Conservation (phyloP, 2,329 filamentous ascomycete species). For the Exserohilum turcica region DNA sequence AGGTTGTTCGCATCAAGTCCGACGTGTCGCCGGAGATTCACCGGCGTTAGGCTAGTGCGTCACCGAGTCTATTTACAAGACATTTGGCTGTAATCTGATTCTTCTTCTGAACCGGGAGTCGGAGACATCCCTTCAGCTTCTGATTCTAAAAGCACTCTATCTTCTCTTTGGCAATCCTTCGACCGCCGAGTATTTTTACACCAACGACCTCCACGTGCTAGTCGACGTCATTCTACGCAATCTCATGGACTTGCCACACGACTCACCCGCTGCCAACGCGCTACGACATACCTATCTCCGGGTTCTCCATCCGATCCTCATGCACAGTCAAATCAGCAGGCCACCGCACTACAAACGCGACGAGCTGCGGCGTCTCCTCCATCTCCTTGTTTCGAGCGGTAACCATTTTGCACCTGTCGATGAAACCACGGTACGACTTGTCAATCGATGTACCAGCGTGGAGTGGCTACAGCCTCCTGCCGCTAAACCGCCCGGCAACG, state of each 20-base stretch:
- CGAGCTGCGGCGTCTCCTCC: constrained; percentile 78
- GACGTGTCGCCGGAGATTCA: constrained; percentile 24
- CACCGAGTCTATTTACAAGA: constrained; percentile 83
- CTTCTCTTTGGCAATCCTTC: constrained; percentile 89
- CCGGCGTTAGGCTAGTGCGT: constrained; percentile 51
- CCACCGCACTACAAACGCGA: constrained; percentile 90
- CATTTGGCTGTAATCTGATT: constrained; percentile 97
- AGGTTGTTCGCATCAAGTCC: constrained; percentile 27
- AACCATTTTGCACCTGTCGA: constrained; percentile 81
- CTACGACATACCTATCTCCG: constrained; percentile 93
- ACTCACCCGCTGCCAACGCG: constrained; percentile 58
- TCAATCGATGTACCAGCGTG: constrained; percentile 74
- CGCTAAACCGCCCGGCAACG: constrained; percentile 27
- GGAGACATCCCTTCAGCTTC: constrained; percentile 88
- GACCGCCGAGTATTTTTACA: constrained; percentile 98
- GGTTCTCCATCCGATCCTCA: constrained; percentile 86
- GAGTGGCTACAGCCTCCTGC: constrained; percentile 62
- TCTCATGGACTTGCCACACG: constrained; percentile 90
- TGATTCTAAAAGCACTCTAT: constrained; percentile 96
- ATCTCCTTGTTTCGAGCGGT: constrained; percentile 68
- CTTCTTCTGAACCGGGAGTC: constrained; percentile 90
- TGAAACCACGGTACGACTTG: constrained; percentile 77
- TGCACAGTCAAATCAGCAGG: constrained; percentile 85
- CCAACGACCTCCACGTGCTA: constrained; percentile 91
- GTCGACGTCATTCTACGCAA: constrained; percentile 97